A percentile compares a stretch with the other conserved stretches of the same genome.
Evolutionary conservation across 306 rosid genomes (phyloP).

Genomic region (Aeschynomene evenia): DNA sequence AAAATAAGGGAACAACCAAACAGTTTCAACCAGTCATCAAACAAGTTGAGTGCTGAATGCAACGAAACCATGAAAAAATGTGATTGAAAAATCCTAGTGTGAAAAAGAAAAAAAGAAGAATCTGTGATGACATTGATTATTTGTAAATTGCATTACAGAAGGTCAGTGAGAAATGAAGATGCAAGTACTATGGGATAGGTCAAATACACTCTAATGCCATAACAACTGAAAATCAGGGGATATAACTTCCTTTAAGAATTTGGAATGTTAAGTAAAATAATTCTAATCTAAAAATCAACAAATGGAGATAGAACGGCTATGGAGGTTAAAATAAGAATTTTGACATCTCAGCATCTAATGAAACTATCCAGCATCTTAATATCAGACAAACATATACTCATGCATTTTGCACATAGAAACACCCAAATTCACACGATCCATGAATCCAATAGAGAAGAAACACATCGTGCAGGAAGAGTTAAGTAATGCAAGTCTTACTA

Average conservation of each 20-base stretch:
- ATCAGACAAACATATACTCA: background rate
- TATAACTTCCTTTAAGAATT: background rate
- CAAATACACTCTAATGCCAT: background rate
- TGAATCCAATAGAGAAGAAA: background rate
- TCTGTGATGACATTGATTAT: background rate
- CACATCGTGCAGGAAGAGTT: background rate
- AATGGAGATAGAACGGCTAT: background rate
- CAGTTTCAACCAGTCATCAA: background rate
- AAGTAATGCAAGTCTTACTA: slow-evolving; percentile 50
- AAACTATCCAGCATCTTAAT: background rate
- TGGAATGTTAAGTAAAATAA: background rate
- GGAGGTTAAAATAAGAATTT: background rate
- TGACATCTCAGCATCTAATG: background rate
- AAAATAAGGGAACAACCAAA: background rate
- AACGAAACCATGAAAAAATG: background rate
- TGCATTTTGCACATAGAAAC: background rate
- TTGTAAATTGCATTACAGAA: background rate
- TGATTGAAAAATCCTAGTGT: background rate
- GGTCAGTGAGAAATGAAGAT: background rate
- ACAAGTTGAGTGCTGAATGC: background rate
- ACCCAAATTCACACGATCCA: slow-evolving; percentile 11
- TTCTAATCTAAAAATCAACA: background rate
- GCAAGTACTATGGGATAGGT: background rate
- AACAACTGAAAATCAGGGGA: background rate
- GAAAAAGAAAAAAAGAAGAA: background rate